Percentiles rank a stretch among this genome's conserved stretches.
phyloP scores from a whole-genome alignment of 768 basidiomycete species.

The Termitomyces sp. region DNA sequence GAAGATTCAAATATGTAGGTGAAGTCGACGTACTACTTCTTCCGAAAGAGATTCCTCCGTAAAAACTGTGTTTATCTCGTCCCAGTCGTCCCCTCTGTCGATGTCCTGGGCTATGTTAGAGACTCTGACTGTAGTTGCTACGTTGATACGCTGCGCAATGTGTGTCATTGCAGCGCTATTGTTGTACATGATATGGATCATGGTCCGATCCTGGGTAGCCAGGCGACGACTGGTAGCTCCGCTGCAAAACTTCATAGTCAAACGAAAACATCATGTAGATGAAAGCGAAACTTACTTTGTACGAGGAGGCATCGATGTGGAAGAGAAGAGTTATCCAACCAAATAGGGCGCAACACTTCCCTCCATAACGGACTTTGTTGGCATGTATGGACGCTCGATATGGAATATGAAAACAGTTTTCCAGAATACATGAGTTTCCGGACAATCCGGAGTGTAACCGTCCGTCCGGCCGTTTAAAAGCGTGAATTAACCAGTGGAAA shows the following conservation, averaged over 20 bases:
- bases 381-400: not conserved
- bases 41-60: not conserved
- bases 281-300: not conserved
- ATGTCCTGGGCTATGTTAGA: not conserved
- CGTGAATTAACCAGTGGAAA: too few relatives aligned
- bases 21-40: not conserved
- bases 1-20: not conserved
- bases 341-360: not conserved
- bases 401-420: not conserved
- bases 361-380: not conserved
- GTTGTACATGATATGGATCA: conserved; percentile 1
- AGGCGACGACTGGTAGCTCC: not conserved
- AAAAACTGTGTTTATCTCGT: not conserved
- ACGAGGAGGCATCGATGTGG: not conserved
- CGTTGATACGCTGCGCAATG: not conserved
- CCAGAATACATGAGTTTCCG: too few relatives aligned
- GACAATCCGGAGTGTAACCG: too few relatives aligned
- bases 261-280: not conserved
- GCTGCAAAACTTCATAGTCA: not conserved
- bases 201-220: not conserved
- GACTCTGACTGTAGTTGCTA: not conserved
- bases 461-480: not conserved
- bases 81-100: not conserved
- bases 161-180: not conserved
- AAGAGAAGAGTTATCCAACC: not conserved